phyloP scores from a whole-genome alignment of 2,329 filamentous ascomycete genomes.

The Sarocladiaceae sp. region DNA sequence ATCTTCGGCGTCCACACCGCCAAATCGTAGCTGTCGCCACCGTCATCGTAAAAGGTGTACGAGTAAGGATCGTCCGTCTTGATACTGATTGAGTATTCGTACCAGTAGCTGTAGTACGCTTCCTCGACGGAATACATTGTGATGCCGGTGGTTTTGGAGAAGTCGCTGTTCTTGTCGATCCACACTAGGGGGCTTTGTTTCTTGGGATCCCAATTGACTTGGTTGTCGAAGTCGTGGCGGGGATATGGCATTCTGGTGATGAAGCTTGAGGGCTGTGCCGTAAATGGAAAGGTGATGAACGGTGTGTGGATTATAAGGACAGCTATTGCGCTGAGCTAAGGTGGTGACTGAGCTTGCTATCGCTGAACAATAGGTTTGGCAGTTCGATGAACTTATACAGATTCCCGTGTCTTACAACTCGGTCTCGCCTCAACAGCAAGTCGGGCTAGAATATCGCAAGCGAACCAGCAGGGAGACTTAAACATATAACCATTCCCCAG shows the following conservation, averaged over 20 bases:
- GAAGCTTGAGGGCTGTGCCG: too few relatives aligned
- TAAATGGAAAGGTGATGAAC: too few relatives aligned
- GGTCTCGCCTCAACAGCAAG: too few relatives aligned
- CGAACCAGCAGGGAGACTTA: too few relatives aligned
- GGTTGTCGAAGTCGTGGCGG: background rate
- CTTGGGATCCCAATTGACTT: background rate
- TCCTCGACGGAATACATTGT: background rate
- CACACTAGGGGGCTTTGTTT: background rate
- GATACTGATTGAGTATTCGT: background rate
- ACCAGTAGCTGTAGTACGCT: background rate
- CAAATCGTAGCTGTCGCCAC: background rate
- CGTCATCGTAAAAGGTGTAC: background rate
- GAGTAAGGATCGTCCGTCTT: background rate
- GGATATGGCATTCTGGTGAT: constrained; percentile 9
- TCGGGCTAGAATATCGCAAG: too few relatives aligned
- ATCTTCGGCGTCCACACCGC: background rate
- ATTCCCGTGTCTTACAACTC: too few relatives aligned
- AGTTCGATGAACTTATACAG: too few relatives aligned
- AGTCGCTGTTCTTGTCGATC: background rate
- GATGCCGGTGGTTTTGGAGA: background rate
- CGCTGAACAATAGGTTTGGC: too few relatives aligned
- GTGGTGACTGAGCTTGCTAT: too few relatives aligned
- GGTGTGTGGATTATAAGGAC: too few relatives aligned
- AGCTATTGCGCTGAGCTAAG: too few relatives aligned
- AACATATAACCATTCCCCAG: too few relatives aligned